phyloP scores from a whole-genome alignment of 495 filamentous ascomycete genomes.

The Extremus antarcticus region DNA sequence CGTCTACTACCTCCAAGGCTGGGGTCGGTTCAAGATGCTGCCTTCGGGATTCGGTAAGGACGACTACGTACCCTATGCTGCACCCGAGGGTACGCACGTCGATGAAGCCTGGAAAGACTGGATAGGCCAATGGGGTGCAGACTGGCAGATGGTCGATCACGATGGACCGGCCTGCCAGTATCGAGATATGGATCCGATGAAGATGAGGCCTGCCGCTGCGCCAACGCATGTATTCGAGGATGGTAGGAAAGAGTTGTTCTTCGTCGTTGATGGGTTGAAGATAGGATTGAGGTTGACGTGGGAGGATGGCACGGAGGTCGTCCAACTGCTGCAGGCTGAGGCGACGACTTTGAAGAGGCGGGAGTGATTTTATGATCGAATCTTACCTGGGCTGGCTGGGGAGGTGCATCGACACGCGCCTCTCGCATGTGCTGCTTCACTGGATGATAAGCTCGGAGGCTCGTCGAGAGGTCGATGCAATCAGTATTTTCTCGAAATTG shows the following conservation, averaged over 20 bases:
- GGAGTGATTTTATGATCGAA: too few species aligned
- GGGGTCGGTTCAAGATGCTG: slow-evolving; percentile 1
- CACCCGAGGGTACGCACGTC: neutral
- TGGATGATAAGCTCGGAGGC: too few species aligned
- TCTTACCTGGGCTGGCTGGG: too few species aligned
- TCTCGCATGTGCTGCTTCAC: too few species aligned
- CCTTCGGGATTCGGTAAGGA: neutral
- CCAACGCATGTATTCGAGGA: neutral
- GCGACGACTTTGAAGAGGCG: neutral
- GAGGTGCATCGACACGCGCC: too few species aligned
- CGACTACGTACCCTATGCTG: slow-evolving; percentile 3
- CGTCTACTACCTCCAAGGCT: slow-evolving; percentile 7
- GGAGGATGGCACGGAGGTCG: neutral
- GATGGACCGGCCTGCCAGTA: neutral
- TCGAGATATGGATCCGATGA: neutral
- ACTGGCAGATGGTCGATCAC: neutral
- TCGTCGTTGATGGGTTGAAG: slow-evolving; percentile 2
- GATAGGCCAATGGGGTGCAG: slow-evolving; percentile 1
- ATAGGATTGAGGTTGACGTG: neutral
- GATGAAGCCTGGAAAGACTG: slow-evolving; percentile 5
- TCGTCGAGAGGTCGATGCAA: too few species aligned
- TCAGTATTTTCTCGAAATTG: too few species aligned
- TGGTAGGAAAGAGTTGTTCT: neutral
- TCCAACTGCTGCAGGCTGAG: neutral
- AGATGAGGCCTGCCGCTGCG: slow-evolving; percentile 1